phyloP scores from a whole-genome alignment of 345 rosid species.

The Excoecaria cochinchinensis region DNA sequence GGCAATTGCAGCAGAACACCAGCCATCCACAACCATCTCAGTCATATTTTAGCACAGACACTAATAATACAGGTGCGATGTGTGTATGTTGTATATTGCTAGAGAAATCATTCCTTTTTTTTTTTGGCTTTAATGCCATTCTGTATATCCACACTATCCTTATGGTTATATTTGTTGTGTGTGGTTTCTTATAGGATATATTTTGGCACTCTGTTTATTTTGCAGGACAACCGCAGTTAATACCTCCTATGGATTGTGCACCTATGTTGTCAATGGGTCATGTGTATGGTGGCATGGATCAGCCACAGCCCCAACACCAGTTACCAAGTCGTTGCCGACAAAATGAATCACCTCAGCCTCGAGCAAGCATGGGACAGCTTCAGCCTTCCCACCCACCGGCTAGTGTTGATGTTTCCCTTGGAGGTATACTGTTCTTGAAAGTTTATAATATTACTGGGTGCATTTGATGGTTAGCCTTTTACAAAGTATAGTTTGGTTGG shows the following conservation, averaged over 20 bases:
- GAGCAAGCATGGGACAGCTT: constrained; percentile 18
- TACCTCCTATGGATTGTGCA: constrained; percentile 11
- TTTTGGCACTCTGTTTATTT: not conserved
- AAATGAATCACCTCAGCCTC: constrained; percentile 15
- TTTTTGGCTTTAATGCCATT: constrained; percentile 6
- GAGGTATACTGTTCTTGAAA: constrained; percentile 10
- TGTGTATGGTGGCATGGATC: constrained; percentile 4
- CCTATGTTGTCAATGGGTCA: constrained; percentile 20
- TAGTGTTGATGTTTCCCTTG: constrained; percentile 20
- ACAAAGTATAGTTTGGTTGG: not conserved
- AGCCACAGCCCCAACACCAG: not conserved
- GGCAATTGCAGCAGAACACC: constrained; percentile 20
- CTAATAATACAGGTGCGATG: not conserved
- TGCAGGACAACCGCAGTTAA: constrained; percentile 9
- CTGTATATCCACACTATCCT: not conserved
- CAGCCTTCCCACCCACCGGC: constrained; percentile 18
- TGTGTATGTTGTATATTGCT: not conserved
- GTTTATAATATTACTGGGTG: not conserved
- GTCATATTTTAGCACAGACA: constrained; percentile 16
- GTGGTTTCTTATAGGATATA: not conserved
- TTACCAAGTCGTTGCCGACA: constrained; percentile 8
- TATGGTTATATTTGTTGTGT: not conserved
- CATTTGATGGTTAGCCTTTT: not conserved
- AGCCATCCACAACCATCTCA: constrained; percentile 22
- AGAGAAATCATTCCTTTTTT: not conserved